Evolutionary conservation across 2,329 filamentous ascomycete genomes (phyloP).

Genomic region (Pestalotiopsis sp.): DNA sequence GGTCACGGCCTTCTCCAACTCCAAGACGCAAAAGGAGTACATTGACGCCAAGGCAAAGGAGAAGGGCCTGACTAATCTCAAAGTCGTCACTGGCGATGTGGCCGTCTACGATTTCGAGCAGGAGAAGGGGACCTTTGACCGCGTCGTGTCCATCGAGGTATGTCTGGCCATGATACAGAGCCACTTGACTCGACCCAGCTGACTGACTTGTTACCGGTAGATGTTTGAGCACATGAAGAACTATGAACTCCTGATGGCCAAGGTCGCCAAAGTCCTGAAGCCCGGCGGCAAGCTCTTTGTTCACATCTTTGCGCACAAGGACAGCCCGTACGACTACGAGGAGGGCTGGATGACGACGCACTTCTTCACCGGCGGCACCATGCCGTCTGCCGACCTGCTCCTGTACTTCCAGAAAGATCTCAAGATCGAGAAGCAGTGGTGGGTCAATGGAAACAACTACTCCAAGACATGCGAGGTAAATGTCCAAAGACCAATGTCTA

Average conservation of each 20-base stretch:
- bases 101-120: slow-evolving; percentile 61
- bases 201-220: slow-evolving; percentile 30
- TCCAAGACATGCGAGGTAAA: slow-evolving; percentile 66
- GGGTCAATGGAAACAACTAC: slow-evolving; percentile 69
- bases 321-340: slow-evolving; percentile 69
- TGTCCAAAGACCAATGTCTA: slow-evolving; percentile 15
- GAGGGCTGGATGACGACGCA: slow-evolving; percentile 73
- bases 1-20: slow-evolving; percentile 70
- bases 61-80: slow-evolving; percentile 60
- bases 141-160: slow-evolving; percentile 65
- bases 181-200: too few species aligned
- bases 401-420: slow-evolving; percentile 67
- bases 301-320: slow-evolving; percentile 66
- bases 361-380: slow-evolving; percentile 74
- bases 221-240: slow-evolving; percentile 80
- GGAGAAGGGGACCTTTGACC: slow-evolving; percentile 55
- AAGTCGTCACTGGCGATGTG: slow-evolving; percentile 66
- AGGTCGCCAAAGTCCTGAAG: slow-evolving; percentile 59
- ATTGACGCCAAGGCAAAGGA: slow-evolving; percentile 60
- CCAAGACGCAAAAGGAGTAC: slow-evolving; percentile 65
- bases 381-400: slow-evolving; percentile 67
- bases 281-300: slow-evolving; percentile 68
- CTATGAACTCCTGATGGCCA: slow-evolving; percentile 66
- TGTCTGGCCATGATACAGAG: neutral
- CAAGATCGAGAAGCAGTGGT: slow-evolving; percentile 64